Percentiles rank a stretch among this genome's conserved stretches.
Evolutionary conservation across 2,329 filamentous ascomycete genomes (phyloP).

Genomic region (Arthrinium puccinioides): DNA sequence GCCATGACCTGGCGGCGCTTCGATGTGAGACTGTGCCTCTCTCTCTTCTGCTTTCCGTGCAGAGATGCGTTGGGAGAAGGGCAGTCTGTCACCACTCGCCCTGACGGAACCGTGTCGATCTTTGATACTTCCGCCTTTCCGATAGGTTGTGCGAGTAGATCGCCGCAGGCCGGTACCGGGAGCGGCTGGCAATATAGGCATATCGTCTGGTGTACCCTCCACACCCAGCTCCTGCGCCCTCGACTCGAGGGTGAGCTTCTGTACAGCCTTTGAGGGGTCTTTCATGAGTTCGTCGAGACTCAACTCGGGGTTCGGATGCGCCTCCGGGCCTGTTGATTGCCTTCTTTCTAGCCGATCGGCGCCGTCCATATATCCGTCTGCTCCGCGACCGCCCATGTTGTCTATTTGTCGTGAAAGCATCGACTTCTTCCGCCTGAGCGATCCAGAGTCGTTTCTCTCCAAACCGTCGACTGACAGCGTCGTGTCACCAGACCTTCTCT

Average conservation of each 20-base stretch:
- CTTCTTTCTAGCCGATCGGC: conserved; percentile 73
- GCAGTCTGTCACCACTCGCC: conserved; percentile 49
- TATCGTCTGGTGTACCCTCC: conserved; percentile 54
- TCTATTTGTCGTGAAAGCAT: conserved; percentile 93
- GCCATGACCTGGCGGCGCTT: conserved; percentile 41
- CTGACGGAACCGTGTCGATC: conserved; percentile 74
- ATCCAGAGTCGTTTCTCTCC: conserved; percentile 48
- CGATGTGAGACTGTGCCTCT: conserved; percentile 36
- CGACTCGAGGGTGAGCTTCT: conserved; percentile 56
- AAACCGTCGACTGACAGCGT: conserved; percentile 51
- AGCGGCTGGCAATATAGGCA: conserved; percentile 76
- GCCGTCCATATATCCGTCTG: conserved; percentile 70
- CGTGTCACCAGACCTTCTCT: conserved; percentile 71
- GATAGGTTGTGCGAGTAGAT: conserved; percentile 86
- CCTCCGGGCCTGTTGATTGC: conserved; percentile 46
- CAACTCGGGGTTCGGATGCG: conserved; percentile 50
- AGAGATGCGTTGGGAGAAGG: conserved; percentile 65
- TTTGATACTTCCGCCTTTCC: conserved; percentile 77
- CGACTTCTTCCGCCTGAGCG: conserved; percentile 81
- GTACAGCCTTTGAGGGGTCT: conserved; percentile 65
- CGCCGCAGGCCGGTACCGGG: conserved; percentile 75
- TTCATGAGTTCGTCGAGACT: conserved; percentile 76
- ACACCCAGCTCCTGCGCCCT: conserved; percentile 35
- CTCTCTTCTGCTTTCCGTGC: conserved; percentile 53
- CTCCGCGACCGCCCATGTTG: conserved; percentile 50